phyloP scores from a whole-genome alignment of 352 stramenopile species.

The Phytopythium cucurbitacearum region DNA sequence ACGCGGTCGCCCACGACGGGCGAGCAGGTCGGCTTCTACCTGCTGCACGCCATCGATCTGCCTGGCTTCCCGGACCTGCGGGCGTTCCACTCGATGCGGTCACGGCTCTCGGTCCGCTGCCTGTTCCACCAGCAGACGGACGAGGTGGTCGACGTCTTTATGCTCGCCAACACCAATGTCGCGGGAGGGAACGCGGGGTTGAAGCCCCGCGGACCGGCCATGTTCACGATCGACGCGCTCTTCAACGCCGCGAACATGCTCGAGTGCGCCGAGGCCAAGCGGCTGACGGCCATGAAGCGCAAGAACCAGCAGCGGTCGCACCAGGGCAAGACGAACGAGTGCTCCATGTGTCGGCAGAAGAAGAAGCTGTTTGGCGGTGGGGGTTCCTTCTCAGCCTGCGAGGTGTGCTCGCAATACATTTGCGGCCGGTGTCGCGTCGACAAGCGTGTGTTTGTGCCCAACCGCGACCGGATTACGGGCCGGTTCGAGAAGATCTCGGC shows the following conservation, averaged over 20 bases:
- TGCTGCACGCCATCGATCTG: conserved; percentile 32
- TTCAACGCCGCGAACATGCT: conserved; percentile 30
- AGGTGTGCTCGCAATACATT: conserved; percentile 20
- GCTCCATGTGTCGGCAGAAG: conserved; percentile 29
- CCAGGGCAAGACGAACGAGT: conserved; percentile 16
- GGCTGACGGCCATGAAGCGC: conserved; percentile 36
- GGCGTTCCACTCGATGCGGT: conserved; percentile 8
- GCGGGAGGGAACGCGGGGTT: conserved; percentile 9
- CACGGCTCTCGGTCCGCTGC: conserved; percentile 24
- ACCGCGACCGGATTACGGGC: conserved; percentile 13
- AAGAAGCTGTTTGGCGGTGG: conserved; percentile 18
- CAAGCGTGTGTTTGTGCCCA: conserved; percentile 26
- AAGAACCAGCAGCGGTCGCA: conserved; percentile 10
- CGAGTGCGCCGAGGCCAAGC: conserved; percentile 42
- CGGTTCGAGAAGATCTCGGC: conserved; percentile 12
- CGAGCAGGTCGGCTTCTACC: conserved; percentile 27
- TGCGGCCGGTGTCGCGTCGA: conserved; percentile 27
- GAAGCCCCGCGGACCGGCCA: not conserved
- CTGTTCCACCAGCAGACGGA: conserved; percentile 44
- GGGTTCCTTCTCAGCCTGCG: conserved; percentile 17
- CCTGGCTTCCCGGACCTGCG: conserved; percentile 11
- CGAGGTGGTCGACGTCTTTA: conserved; percentile 44
- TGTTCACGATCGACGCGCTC: conserved; percentile 23
- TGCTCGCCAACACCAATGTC: conserved; percentile 29
- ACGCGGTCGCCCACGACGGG: conserved; percentile 13